Evolutionary conservation across 345 rosid genomes (phyloP), one percentile per base, ranked within the genome.

Genomic region (Schrenkiella parvula): DNA sequence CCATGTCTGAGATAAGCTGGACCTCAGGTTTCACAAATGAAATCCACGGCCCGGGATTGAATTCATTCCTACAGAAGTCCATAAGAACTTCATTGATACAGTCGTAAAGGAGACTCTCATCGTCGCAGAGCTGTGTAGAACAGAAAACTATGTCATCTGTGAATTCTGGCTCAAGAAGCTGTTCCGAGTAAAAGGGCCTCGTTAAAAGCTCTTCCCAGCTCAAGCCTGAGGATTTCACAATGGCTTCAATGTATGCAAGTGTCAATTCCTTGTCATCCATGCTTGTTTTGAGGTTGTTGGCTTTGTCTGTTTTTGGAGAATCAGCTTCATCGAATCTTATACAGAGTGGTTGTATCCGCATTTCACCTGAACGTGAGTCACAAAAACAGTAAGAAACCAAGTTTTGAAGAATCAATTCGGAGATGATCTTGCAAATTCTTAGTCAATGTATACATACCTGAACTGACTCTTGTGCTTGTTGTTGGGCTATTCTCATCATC

Each of bases 401-500:
- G 29, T 50, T 58, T 31, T 29, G 29, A 41, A 59, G 48, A 39
- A 22, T 38, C 66, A 43, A 43, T 79, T 10, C 5, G 13, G 19
- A 73, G 72, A 34, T 66, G n/a, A 47, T 37, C 28, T 42, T 38
- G 29, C 2, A 47, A 38, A 6, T 50, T 56, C 58, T 55, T 5
- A 14, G 80, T 72, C 32, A 75, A 61, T 11, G 13, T 13, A 58
- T 52, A 72, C 82, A 57, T 89, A 93, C 98, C 96, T 56, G 80
- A 78, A 66, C 34, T 81, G 57, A 79, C 73, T 68, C 83, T 68
- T 56, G 79, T 80, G 70, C 83, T 71, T 71, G 87, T 72, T 69
- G 83, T 80, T 70, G 96, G 92, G 78, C 91, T 88, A 61, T 73
- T 68, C 44, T 87, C 96, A 64, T 88, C 92, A 68, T 88, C 97